Base-by-base conservation (phyloP, 176 grass and related monocot species). In the Raddia guianensis region DNA sequence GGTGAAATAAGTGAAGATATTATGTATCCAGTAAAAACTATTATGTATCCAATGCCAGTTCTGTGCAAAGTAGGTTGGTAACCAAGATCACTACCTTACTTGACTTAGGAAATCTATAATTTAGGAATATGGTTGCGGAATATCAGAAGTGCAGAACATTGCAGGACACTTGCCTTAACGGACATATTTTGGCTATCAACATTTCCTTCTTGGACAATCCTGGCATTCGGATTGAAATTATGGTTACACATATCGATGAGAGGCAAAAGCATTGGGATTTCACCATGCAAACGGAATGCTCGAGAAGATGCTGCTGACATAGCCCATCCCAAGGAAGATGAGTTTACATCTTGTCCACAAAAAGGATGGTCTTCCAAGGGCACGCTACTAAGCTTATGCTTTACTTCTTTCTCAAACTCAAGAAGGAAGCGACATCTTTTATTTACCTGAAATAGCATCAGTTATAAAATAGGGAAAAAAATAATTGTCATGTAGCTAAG, bases 221-320 rank as follows among this genome's bases (percentile, higher is more conserved):
- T 66, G 55, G 92, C 92, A 86, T 91, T 99, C 5, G 92, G 92
- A 40, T 69, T 83, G 83, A 95, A 93, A 78, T 88, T 95, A 81
- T 99, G 96, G 76, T 99, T 99, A 72, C 96, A 99, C 96, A 99
- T 95, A 86, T 99, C 96, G 75, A 99, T 87, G 37, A 99, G 82
- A 56, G 96, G 96, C 81, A 99, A 86, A 62, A 99, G n/a, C 92
- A 95, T 99, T 18, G 90, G 92, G 60, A 90, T 86, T 86, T 93
- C 90, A 66, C 92, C 92, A 86, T 95, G 90, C 76, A 99, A 79
- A 58, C 86, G 86, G 79, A 99, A 99, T 65, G 96, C 96, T 91
- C 88, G 72, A 72, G 96, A 91, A 88, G 96, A 95, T 8, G 91
- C 86, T 56, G 90, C 90, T 66, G 92, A 93, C 92, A 99, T 95